Evolutionary conservation across 2,329 filamentous ascomycete species (phyloP), one percentile per base, ranked within the genome.

Genomic region (Fusarium agapanthi): DNA sequence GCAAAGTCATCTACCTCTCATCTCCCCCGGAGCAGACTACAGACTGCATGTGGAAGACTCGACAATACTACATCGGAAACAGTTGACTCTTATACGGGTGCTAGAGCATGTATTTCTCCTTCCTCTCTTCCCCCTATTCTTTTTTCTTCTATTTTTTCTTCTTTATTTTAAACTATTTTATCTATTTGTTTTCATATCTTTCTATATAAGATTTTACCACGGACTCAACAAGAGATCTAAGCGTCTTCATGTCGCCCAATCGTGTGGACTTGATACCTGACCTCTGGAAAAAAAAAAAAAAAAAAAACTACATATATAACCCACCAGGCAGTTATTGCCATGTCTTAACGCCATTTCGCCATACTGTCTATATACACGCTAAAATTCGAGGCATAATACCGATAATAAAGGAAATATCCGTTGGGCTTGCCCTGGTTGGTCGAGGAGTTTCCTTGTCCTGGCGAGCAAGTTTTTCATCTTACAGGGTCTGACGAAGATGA

Each of bases 261-360:
- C 34, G 14, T 20, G 26, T 7, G 32, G 18, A 26, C 20, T 26
- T 10, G 28, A 34, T 50, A 50, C 41, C 32, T 18, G 24, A 47
- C 20, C 41, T 73, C 37, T 56, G n/a, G n/a, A n/a, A n/a, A n/a
- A n/a, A n/a, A n/a, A n/a, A n/a, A n/a, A n/a, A n/a, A n/a, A 56
- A 47, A 26, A 47, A 26, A 54, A 43, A 7, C 34, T 15, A 35
- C 16, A 28, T 57, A 22, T 18, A 51, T 26, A 28, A 28, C 22
- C 65, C 43, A 40, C 28, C 24, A 44, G 38, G 28, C 9, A 45
- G 18, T 43, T 32, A n/a, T 30, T 54, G 20, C 65, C 41, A 41
- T 18, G 11, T 53, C 51, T 22, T 30, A 55, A 66, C 69, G 65
- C 69, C 69, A 58, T 57, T 26, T 51, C 69, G 69, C 69, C 69